These are phyloP conservation scores for Acanthamoeba triangularis DNA, from an alignment of 208 protist species.

Conservation along the genomic window DNA sequence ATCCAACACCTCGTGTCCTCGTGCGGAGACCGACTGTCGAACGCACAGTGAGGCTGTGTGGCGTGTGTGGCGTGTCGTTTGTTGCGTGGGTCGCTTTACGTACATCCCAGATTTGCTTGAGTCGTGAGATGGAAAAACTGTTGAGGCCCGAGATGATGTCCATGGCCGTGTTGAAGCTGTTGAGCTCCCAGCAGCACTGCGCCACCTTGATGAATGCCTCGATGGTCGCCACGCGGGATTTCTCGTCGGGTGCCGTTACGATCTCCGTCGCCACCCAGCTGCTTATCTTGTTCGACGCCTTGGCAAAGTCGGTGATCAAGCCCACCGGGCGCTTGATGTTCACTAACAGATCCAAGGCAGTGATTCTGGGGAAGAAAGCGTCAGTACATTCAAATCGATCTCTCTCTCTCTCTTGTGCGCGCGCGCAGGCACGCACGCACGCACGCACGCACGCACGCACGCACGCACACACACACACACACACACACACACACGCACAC, in stretches of 20 bases:
- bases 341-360: not conserved
- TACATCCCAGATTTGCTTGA: slow-evolving; percentile 70
- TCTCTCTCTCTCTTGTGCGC: too few relatives aligned
- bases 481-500: too few relatives aligned
- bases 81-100: not conserved
- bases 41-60: not conserved
- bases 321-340: slow-evolving; percentile 31
- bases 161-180: slow-evolving; percentile 69
- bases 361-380: not conserved
- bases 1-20: slow-evolving; percentile 7
- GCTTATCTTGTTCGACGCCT: slow-evolving; percentile 36
- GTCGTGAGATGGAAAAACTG: slow-evolving; percentile 64
- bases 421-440: too few relatives aligned
- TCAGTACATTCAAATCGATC: too few relatives aligned
- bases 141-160: slow-evolving; percentile 75
- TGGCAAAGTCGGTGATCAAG: slow-evolving; percentile 28
- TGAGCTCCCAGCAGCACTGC: slow-evolving; percentile 50
- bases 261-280: slow-evolving; percentile 69
- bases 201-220: slow-evolving; percentile 57
- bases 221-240: slow-evolving; percentile 17
- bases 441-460: too few relatives aligned
- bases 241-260: slow-evolving; percentile 23
- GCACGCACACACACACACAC: too few relatives aligned
- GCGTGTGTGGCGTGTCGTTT: not conserved
- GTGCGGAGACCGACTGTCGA: slow-evolving; percentile 9